Evolutionary conservation across 352 stramenopile genomes (phyloP), one percentile per base, ranked within the genome.

Genomic region (Globisporangium paroecandrum): DNA sequence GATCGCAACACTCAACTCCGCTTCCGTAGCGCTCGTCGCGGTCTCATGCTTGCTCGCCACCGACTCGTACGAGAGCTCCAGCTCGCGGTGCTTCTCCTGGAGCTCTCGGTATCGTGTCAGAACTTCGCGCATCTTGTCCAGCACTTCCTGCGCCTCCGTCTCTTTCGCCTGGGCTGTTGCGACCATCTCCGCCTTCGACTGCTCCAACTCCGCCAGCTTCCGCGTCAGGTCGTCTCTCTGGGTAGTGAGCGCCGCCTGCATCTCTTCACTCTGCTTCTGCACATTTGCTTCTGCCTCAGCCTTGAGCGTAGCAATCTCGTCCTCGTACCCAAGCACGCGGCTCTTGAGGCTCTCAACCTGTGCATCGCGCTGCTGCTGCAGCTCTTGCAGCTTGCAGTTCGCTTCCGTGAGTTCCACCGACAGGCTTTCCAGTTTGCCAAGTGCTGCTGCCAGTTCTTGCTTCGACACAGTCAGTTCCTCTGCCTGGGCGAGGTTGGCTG

Each of bases 321-420:
- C 72, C 25, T 86, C 72, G 18, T 75, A 77, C 9, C 43, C 65
- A 46, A 69, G 27, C 27, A 73, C 56, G 10, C 65, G 74, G 46
- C 69, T 72, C 58, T 77, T 71, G 8, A 81, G 74, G 34, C 41
- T 63, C 12, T 80, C 69, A n/a, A 83, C 68, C 27, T 77, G 65
- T 15, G 29, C 64, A 15, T 76, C 65, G n/a, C 68, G 62, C 65
- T 79, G 68, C 4, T 55, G 32, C 46, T 78, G 68, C 3, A 72
- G 55, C 20, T 71, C 63, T 0, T 64, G 36, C 18, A 71, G 41
- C 43, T 74, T 65, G 54, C 53, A 54, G 18, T 12, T 41, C 32
- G 58, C 49, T 67, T 77, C 46, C 20, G 57, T 27, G 8, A 79
- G 58, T 29, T 84, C 60, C 38, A 69, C 22, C 46, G 59, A 29